A percentile compares a stretch with the other conserved stretches of the same genome.
These are phyloP conservation scores for Guyanaporus albipodus DNA, from an alignment of 768 basidiomycete genomes.

Conservation along the genomic window DNA sequence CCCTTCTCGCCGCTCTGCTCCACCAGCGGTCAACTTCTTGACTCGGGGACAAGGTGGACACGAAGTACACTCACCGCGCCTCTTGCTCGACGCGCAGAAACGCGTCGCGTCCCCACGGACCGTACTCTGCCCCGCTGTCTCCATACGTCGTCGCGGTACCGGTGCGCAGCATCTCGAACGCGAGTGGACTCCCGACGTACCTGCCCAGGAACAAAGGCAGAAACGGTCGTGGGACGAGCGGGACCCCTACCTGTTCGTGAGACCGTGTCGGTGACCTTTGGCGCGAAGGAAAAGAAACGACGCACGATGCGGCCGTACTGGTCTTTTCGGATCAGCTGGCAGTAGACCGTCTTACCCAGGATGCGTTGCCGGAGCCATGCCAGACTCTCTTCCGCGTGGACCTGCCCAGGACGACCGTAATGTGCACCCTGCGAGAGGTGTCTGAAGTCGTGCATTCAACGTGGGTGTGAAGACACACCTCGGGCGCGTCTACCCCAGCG, in stretches of 20 bases:
- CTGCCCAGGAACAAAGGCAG: constrained; percentile 47
- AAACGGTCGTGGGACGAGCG: constrained; percentile 45
- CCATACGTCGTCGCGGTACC: constrained; percentile 78
- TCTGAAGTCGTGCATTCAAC: too few species aligned
- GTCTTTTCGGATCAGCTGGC: constrained; percentile 71
- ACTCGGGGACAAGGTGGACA: not conserved
- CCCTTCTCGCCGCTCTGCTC: constrained; percentile 53
- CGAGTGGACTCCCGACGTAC: constrained; percentile 42
- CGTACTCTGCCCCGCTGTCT: constrained; percentile 78
- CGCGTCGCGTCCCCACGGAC: constrained; percentile 57
- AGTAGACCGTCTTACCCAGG: constrained; percentile 57
- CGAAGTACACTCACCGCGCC: constrained; percentile 63
- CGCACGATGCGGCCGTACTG: constrained; percentile 81
- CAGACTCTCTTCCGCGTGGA: constrained; percentile 67
- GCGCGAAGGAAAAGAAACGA: constrained; percentile 2
- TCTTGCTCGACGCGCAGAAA: constrained; percentile 59
- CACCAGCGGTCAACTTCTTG: not conserved
- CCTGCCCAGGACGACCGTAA: constrained; percentile 79
- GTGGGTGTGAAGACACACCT: constrained; percentile 62
- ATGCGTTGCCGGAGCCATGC: constrained; percentile 63
- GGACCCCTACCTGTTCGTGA: constrained; percentile 60
- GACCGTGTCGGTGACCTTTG: not conserved
- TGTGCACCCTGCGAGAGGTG: constrained; percentile 55
- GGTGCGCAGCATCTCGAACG: constrained; percentile 71
- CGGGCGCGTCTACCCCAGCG: constrained; percentile 90